A percentile compares a stretch with the other conserved stretches of the same genome.
phyloP scores from a whole-genome alignment of 805 yeast species.

The Teunomyces barrocoloradensis region DNA sequence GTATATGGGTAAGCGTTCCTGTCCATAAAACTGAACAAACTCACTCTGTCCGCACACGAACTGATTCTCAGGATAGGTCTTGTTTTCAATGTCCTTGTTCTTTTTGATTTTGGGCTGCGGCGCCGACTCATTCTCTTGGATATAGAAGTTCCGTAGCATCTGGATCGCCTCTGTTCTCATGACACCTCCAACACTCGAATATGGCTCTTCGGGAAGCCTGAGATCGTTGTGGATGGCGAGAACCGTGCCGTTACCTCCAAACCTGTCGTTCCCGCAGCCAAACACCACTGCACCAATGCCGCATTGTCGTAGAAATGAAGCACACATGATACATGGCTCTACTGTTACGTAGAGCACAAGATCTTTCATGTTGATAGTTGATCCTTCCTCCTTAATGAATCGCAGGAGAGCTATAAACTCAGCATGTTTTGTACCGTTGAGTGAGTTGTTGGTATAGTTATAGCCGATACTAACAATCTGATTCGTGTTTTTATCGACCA shows the following conservation, averaged over 20 bases:
- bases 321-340: constrained; percentile 99
- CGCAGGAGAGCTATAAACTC: constrained; percentile 77
- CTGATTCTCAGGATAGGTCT: constrained; percentile 57
- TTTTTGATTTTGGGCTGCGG: constrained; percentile 78
- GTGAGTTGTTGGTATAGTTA: constrained; percentile 81
- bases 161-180: constrained; percentile 79
- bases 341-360: constrained; percentile 86
- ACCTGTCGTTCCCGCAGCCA: constrained; percentile 93
- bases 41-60: constrained; percentile 50
- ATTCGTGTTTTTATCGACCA: constrained; percentile 34
- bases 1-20: constrained; percentile 18
- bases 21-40: constrained; percentile 53
- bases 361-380: constrained; percentile 37
- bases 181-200: constrained; percentile 72
- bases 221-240: constrained; percentile 42
- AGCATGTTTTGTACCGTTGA: constrained; percentile 90
- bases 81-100: constrained; percentile 55
- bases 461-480: constrained; percentile 70
- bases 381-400: constrained; percentile 11
- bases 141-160: constrained; percentile 76
- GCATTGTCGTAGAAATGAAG: constrained; percentile 81
- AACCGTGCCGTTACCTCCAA: constrained; percentile 96
- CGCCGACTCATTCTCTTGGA: constrained; percentile 80
- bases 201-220: constrained; percentile 26
- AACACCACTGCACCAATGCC: constrained; percentile 72